Percentiles rank a stretch among this genome's conserved stretches.
Conservation (phyloP, 805 yeast genomes). For the Myxozyma mucilagina region DNA sequence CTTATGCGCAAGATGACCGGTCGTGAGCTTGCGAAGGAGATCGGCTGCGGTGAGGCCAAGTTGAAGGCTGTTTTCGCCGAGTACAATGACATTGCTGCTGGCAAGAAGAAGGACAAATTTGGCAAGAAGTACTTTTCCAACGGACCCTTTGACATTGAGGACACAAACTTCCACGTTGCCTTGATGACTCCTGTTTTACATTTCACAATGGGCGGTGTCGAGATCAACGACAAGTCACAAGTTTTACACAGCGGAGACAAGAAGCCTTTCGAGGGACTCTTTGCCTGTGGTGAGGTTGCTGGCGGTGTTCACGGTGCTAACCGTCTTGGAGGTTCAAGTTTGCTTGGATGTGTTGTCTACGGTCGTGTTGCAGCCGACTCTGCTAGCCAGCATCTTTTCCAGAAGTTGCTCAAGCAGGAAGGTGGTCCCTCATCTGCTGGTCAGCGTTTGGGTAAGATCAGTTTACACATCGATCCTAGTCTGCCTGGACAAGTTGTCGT, state of each 20-base stretch:
- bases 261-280: conserved; percentile 46
- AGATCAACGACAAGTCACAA: conserved; percentile 51
- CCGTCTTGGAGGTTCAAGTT: conserved; percentile 56
- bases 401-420: conserved; percentile 38
- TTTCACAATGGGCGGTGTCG: conserved; percentile 69
- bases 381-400: conserved; percentile 43
- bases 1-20: conserved; percentile 53
- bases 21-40: conserved; percentile 46
- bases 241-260: conserved; percentile 37
- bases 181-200: conserved; percentile 59
- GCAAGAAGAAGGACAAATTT: conserved; percentile 43
- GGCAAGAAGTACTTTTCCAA: conserved; percentile 54
- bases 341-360: conserved; percentile 59
- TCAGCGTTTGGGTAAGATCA: conserved; percentile 47
- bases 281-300: conserved; percentile 59
- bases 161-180: conserved; percentile 51
- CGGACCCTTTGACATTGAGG: conserved; percentile 45
- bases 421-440: conserved; percentile 37
- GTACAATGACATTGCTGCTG: conserved; percentile 47
- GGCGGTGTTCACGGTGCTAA: conserved; percentile 63
- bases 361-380: conserved; percentile 49
- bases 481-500: conserved; percentile 33
- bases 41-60: conserved; percentile 41
- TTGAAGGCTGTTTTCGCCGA: conserved; percentile 43
- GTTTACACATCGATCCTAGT: conserved; percentile 42